Evolutionary conservation across 2,329 filamentous ascomycete species (phyloP).

Genomic region (Neofusicoccum kwambonambiense): DNA sequence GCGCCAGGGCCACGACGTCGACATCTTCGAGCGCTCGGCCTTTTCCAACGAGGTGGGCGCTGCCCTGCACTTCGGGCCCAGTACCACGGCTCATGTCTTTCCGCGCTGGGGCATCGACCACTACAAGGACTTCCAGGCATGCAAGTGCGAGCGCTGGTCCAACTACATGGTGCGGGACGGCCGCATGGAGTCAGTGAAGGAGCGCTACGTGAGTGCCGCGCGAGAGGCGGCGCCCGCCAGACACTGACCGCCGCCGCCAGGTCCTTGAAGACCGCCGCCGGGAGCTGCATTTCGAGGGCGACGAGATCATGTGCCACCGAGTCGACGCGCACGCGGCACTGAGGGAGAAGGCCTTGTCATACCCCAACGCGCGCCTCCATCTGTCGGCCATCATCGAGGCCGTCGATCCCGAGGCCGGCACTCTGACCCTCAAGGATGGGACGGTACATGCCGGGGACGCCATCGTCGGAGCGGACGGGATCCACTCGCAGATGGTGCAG

Average conservation of each 20-base stretch:
- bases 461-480: constrained; percentile 7
- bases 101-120: constrained; percentile 35
- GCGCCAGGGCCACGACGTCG: constrained; percentile 25
- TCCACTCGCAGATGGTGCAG: constrained; percentile 11
- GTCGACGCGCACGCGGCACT: constrained; percentile 5
- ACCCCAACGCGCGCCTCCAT: constrained; percentile 1
- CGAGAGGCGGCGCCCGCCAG: too few relatives aligned
- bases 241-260: not conserved
- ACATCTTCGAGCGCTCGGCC: constrained; percentile 26
- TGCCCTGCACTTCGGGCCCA: constrained; percentile 42
- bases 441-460: not conserved
- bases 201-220: constrained; percentile 1
- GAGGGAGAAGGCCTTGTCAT: not conserved
- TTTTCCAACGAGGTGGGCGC: constrained; percentile 45
- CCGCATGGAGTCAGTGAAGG: not conserved
- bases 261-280: not conserved
- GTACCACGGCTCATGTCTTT: constrained; percentile 35
- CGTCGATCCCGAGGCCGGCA: constrained; percentile 1
- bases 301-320: constrained; percentile 11
- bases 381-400: not conserved
- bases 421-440: not conserved
- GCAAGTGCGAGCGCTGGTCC: constrained; percentile 15
- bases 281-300: constrained; percentile 7
- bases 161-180: constrained; percentile 10
- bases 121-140: constrained; percentile 18